Evolutionary conservation across 2,329 filamentous ascomycete genomes (phyloP).

Genomic region (Cladorrhinum sp.): DNA sequence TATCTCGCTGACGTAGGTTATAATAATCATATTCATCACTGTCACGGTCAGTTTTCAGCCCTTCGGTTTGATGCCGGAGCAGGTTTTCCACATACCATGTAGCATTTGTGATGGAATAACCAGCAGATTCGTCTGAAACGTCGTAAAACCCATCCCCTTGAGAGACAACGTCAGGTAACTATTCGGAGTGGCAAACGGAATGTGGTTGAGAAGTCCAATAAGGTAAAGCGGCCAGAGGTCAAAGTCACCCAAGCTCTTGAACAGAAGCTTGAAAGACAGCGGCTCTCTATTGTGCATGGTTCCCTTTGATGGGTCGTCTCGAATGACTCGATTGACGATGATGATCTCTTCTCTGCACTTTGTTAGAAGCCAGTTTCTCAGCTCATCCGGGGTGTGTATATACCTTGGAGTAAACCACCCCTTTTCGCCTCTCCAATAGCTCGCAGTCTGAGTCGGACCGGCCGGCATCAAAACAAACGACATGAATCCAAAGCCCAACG

Average conservation of each 20-base stretch:
- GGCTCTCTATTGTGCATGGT: constrained; percentile 58
- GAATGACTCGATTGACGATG: constrained; percentile 53
- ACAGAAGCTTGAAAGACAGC: constrained; percentile 46
- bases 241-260: constrained; percentile 50
- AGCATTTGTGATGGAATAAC: constrained; percentile 48
- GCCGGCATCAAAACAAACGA: constrained; percentile 49
- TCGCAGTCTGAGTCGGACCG: constrained; percentile 40
- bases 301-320: constrained; percentile 56
- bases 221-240: constrained; percentile 57
- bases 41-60: no score
- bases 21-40: constrained; percentile 43
- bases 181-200: constrained; percentile 44
- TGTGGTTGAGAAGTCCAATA: constrained; percentile 46
- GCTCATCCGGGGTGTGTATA: no score
- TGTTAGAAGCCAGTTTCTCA: neutral
- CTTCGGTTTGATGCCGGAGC: no score
- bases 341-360: constrained; percentile 47
- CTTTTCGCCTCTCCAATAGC: constrained; percentile 41
- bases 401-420: constrained; percentile 53
- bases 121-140: constrained; percentile 54
- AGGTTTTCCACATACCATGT: constrained; percentile 22
- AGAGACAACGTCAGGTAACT: constrained; percentile 54
- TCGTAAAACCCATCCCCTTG: constrained; percentile 47
- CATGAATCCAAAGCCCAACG: constrained; percentile 39
- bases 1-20: constrained; percentile 46